Conservation (phyloP, 805 yeast species). For the Nakazawaea ernobii region DNA sequence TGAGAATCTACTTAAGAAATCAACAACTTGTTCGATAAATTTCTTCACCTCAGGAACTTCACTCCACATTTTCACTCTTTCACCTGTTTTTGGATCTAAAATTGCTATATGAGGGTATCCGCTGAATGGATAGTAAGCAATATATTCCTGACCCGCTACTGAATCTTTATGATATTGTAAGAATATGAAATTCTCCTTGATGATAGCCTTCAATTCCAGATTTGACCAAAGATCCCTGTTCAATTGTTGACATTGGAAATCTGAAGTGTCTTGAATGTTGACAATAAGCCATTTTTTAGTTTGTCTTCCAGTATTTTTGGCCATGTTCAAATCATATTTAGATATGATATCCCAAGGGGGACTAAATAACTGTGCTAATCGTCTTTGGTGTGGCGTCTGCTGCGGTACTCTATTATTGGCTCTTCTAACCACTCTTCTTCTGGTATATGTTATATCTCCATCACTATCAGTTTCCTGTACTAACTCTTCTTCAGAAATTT, state of each 20-base stretch:
- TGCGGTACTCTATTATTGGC: neutral
- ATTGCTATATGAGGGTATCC: conserved; percentile 87
- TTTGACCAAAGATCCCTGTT: conserved; percentile 94
- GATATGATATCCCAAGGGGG: conserved; percentile 92
- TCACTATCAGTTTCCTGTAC: conserved; percentile 15
- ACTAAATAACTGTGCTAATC: conserved; percentile 77
- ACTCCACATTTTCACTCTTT: conserved; percentile 74
- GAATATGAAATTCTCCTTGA: conserved; percentile 69
- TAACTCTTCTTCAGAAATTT: conserved; percentile 30
- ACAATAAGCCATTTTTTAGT: conserved; percentile 77
- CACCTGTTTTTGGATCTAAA: conserved; percentile 94
- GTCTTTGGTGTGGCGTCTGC: conserved; percentile 44
- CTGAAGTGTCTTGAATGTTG: conserved; percentile 80
- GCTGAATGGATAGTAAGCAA: conserved; percentile 64
- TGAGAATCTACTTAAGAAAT: conserved; percentile 62
- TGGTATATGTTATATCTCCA: conserved; percentile 21
- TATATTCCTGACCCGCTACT: conserved; percentile 64
- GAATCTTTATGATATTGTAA: conserved; percentile 82
- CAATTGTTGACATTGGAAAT: conserved; percentile 82
- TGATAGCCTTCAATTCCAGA: conserved; percentile 51
- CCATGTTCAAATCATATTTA: conserved; percentile 62
- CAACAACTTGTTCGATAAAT: conserved; percentile 65
- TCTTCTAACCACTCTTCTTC: conserved; percentile 20
- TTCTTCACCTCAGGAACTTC: conserved; percentile 53
- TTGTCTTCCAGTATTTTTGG: conserved; percentile 59